Evolutionary conservation across 192 early-diverging fungal genomes (phyloP).

Genomic region (Coemansia sp.): DNA sequence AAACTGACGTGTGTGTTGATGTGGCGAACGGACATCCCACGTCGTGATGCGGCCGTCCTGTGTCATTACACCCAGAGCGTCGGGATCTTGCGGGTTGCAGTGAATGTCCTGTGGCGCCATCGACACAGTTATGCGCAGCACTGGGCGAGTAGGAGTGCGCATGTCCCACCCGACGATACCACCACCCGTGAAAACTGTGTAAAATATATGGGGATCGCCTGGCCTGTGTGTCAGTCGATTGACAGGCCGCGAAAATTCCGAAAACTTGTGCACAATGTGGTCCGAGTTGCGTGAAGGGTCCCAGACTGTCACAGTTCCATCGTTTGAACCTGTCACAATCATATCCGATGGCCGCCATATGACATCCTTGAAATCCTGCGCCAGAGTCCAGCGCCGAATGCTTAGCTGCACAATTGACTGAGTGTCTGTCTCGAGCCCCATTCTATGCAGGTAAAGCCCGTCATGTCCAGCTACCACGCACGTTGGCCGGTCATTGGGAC

Average conservation of each 20-base stretch:
- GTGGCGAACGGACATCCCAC: constrained; percentile 37
- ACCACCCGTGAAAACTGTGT: constrained; percentile 33
- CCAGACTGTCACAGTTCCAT: constrained; percentile 45
- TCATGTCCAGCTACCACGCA: constrained; percentile 36
- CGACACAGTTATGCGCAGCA: constrained; percentile 16
- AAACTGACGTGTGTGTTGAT: constrained; percentile 2
- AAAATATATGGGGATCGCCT: constrained; percentile 36
- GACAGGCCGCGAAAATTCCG: constrained; percentile 23
- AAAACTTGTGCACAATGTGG: constrained; percentile 25
- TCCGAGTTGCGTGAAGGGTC: constrained; percentile 32
- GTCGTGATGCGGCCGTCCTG: constrained; percentile 30
- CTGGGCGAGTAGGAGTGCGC: constrained; percentile 14
- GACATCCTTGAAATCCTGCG: constrained; percentile 36
- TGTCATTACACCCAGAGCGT: constrained; percentile 31
- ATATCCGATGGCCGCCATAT: constrained; percentile 46
- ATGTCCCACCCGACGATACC: constrained; percentile 39
- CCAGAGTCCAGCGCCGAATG: constrained; percentile 24
- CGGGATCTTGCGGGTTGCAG: constrained; percentile 42
- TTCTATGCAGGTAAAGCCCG: constrained; percentile 31
- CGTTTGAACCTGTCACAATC: constrained; percentile 41
- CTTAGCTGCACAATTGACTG: constrained; percentile 10
- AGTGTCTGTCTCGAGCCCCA: constrained; percentile 24
- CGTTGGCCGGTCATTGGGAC: constrained; percentile 18
- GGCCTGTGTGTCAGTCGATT: constrained; percentile 46
- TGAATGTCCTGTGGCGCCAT: constrained; percentile 34